These are phyloP conservation scores for Ilyonectria sp. DNA, from an alignment of 2,329 filamentous ascomycete genomes.

Conservation along the genomic window DNA sequence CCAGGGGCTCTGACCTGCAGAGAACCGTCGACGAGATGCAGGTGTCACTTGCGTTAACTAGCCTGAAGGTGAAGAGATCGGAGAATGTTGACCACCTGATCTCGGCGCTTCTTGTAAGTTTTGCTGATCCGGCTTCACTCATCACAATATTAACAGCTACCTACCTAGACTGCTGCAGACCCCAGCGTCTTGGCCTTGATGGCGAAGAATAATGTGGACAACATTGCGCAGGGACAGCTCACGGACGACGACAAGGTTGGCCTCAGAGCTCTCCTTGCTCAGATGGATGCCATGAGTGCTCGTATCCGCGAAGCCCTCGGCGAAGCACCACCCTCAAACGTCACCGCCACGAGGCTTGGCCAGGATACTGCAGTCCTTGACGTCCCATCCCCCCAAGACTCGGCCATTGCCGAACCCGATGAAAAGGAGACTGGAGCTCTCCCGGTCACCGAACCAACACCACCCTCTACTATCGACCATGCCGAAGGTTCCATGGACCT, in stretches of 20 bases:
- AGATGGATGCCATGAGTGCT: constrained; percentile 62
- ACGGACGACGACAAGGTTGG: constrained; percentile 59
- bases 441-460: constrained; percentile 57
- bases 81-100: constrained; percentile 69
- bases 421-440: constrained; percentile 51
- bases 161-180: constrained; percentile 62
- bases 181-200: constrained; percentile 63
- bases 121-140: constrained; percentile 3
- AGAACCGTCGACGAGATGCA: constrained; percentile 75
- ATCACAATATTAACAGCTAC: constrained; percentile 29
- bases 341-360: constrained; percentile 38
- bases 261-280: constrained; percentile 64
- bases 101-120: constrained; percentile 74
- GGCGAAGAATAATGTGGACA: constrained; percentile 62
- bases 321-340: constrained; percentile 45
- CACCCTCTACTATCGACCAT: constrained; percentile 58
- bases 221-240: constrained; percentile 59
- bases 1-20: constrained; percentile 55
- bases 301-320: constrained; percentile 60
- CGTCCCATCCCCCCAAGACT: constrained; percentile 47
- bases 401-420: constrained; percentile 47
- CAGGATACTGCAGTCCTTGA: constrained; percentile 45
- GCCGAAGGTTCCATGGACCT: constrained; percentile 58
- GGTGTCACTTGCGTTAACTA: constrained; percentile 74
- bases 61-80: constrained; percentile 66